These are phyloP conservation scores for Macadamia tetraphylla DNA, from an alignment of 164 flowering plant genomes.

Conservation along the genomic window DNA sequence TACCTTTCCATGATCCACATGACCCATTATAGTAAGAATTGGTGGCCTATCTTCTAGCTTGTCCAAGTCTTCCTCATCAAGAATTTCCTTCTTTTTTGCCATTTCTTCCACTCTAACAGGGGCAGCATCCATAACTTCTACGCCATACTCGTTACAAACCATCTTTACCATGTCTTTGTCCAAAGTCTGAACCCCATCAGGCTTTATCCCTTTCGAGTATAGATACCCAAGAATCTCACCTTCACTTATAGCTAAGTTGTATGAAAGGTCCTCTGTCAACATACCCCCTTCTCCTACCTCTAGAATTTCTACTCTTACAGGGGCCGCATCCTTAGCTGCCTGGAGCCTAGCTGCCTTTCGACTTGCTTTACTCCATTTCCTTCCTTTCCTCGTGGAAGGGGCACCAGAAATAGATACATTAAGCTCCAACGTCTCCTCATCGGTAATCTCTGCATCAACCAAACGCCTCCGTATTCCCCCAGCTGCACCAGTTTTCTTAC, in stretches of 20 bases:
- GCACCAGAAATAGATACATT: conserved; percentile 61
- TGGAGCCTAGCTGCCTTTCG: conserved; percentile 77
- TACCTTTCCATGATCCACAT: conserved; percentile 98
- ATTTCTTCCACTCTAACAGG: conserved; percentile 67
- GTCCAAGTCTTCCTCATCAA: conserved; percentile 87
- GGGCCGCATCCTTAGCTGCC: conserved; percentile 84
- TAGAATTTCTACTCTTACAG: conserved; percentile 80
- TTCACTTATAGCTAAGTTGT: conserved; percentile 67
- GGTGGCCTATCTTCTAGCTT: conserved; percentile 86
- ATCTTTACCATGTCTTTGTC: conserved; percentile 82
- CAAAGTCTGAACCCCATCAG: conserved; percentile 69
- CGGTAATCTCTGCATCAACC: conserved; percentile 36
- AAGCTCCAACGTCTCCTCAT: conserved; percentile 61
- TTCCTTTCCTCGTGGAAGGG: conserved; percentile 50
- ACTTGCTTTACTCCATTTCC: conserved; percentile 90
- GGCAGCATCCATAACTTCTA: conserved; percentile 80
- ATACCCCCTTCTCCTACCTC: conserved; percentile 91
- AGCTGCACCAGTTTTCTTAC: conserved; percentile 46
- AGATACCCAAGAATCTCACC: conserved; percentile 78
- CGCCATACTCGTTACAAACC: conserved; percentile 74
- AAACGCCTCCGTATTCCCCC: conserved; percentile 52
- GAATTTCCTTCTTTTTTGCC: conserved; percentile 76
- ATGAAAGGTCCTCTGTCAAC: conserved; percentile 75
- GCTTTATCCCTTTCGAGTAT: conserved; percentile 71
- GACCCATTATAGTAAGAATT: conserved; percentile 94